Percentiles rank a stretch among this genome's conserved stretches.
phyloP scores from a whole-genome alignment of 805 yeast genomes.

The Hanseniaspora thailandica region DNA sequence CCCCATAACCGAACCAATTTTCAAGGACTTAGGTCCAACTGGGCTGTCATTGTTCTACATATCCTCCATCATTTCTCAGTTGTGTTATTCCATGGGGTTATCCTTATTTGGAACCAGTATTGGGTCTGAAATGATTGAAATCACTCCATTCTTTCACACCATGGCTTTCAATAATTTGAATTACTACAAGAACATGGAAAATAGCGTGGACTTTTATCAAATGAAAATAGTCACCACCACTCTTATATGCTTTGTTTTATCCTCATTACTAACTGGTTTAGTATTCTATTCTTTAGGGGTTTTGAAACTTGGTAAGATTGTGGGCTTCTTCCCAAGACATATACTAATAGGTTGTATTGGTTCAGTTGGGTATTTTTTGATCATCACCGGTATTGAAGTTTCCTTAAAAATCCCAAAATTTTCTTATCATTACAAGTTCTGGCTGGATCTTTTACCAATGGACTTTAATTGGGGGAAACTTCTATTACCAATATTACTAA shows the following conservation, averaged over 20 bases:
- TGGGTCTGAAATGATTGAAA: constrained; percentile 97
- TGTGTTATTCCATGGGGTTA: constrained; percentile 80
- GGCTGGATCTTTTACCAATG: constrained; percentile 36
- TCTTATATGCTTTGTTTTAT: constrained; percentile 68
- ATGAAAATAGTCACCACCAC: constrained; percentile 70
- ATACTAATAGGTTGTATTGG: constrained; percentile 95
- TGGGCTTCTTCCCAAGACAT: constrained; percentile 93
- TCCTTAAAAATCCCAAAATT: constrained; percentile 69
- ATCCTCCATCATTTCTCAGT: constrained; percentile 79
- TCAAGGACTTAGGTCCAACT: constrained; percentile 68
- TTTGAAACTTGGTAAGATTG: constrained; percentile 68
- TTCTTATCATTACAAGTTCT: constrained; percentile 48
- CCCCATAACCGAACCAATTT: constrained; percentile 73
- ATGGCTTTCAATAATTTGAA: constrained; percentile 69
- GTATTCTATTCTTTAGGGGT: constrained; percentile 70
- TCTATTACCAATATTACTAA: constrained; percentile 56
- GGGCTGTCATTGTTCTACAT: constrained; percentile 92
- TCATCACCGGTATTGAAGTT: constrained; percentile 85
- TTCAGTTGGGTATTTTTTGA: constrained; percentile 89
- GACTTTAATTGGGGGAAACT: constrained; percentile 44
- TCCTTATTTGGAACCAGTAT: constrained; percentile 83
- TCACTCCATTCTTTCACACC: constrained; percentile 94
- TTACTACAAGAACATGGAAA: constrained; percentile 23
- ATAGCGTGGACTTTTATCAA: constrained; percentile 38
- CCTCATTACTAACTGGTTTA: constrained; percentile 76